Base-by-base conservation (phyloP, 1,284 basidiomycete genomes). In the Microbotryum intermedium region DNA sequence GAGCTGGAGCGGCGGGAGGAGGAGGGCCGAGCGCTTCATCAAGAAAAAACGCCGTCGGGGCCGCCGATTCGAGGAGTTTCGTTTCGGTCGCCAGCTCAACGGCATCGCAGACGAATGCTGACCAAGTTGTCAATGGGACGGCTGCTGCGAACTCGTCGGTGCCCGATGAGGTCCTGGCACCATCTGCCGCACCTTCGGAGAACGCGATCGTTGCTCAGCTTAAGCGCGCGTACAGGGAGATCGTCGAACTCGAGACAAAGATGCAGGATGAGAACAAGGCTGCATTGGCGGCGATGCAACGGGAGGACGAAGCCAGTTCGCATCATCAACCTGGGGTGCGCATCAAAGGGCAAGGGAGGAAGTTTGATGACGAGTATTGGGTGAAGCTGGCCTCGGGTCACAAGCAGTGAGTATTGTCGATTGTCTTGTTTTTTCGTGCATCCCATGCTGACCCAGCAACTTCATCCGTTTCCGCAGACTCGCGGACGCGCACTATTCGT, bases 401-500 rank as follows among this genome's bases (percentile, higher is more conserved):
- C 62, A 70, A 67, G 56, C 62, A 70, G 71, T 72, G 45, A 39
- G 71, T 69, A 16, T 44, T 20, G n/a, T 13, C 46, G 13, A 39
- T 39, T 39, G 34, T 16, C 11, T 39, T 39, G 11, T 5, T 11
- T 16, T 39, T 16, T 18, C 11, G 4, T 39, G 11, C 18, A 5
- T 39, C 34, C 34, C 4, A 39, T 16, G 34, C 34, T 39, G 34
- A 39, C 18, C 18, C 34, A 6, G 34, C 18, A 39, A 39, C 2
- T 39, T 39, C 30, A 59, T 11, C 47, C 34, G 52, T 21, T 44
- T 28, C 16, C 9, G 28, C 64, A 92, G 90, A 65, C 82, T 97
- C 7, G 88, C 88, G 1, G 91, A 97, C 71, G 80, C 83, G 57
- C 90, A 95, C 71, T 89, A 90, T 74, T 84, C 88, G 66, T 83